Base-by-base conservation (phyloP, 2,329 filamentous ascomycete genomes). In the Coniochaeta sp. region DNA sequence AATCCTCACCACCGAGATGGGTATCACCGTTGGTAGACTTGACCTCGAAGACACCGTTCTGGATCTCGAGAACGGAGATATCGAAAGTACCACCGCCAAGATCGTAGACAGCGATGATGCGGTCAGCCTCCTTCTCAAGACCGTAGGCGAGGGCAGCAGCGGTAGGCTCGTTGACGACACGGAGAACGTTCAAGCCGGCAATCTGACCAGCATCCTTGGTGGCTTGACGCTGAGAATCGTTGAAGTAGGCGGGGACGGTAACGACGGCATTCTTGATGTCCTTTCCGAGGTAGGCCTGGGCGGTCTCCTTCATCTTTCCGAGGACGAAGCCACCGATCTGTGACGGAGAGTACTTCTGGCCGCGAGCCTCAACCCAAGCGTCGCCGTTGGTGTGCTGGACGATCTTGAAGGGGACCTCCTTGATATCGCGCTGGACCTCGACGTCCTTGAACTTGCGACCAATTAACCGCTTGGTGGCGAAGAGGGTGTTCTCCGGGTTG, bases 21-120 rank as follows among this genome's bases (percentile, higher is more conserved):
- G 92, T 97, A 71, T 97, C 92, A 85, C 92, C 92, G 73, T 96
- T 96, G 78, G 92, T 97, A 16, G 92, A 95, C 83, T 96, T 96
- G 73, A 97, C 92, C 79, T 96, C 92, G 71, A 97, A 97, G 52
- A 97, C 91, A 72, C 92, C 92, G 73, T 91, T 91, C 77, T 96
- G 91, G 68, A 97, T 96, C 76, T 96, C 91, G 14, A 97, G 86
- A 57, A 96, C 86, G 58, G 91, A 96, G 74, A 97, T 95, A 90
- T 97, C 92, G 75, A 97, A 97, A 63, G 91, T 97, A 83, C 91
- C 91, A 83, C 91, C 91, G 77, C 91, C 91, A 65, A 97, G 82
- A 86, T 97, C 91, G 79, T 95, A 97, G 70, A 97, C 91, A 63
- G 91, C 91, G 65, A 96, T 87, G 55, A 96, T 76, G 59, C 87